Percentiles rank a stretch among this genome's conserved stretches.
These are phyloP conservation scores for Colletotrichum sublineola DNA, from an alignment of 2,329 filamentous ascomycete species.

Conservation along the genomic window DNA sequence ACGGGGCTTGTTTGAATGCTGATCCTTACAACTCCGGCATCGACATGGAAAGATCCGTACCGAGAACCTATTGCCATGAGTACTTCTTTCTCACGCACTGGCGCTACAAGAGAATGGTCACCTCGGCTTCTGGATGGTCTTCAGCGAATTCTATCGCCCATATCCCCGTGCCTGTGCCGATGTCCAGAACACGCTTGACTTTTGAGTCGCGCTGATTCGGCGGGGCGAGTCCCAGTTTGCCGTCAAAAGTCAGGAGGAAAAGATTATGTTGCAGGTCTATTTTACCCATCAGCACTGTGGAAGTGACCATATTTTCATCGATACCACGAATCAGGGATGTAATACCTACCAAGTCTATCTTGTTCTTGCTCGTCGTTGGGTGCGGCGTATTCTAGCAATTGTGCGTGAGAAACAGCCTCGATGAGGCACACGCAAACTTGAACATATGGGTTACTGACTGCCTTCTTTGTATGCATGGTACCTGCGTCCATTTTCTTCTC, in stretches of 20 bases:
- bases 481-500: not conserved
- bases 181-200: conserved; percentile 42
- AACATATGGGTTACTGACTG: not conserved
- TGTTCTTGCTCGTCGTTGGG: not conserved
- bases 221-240: not conserved
- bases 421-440: no score
- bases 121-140: conserved; percentile 49
- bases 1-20: not conserved
- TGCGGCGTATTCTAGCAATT: not conserved
- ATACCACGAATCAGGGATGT: not conserved
- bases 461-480: not conserved
- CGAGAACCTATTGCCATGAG: conserved; percentile 37
- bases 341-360: not conserved
- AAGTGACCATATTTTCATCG: not conserved
- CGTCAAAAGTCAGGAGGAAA: not conserved
- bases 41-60: conserved; percentile 51
- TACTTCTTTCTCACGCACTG: not conserved
- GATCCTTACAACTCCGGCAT: conserved; percentile 49
- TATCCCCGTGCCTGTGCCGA: conserved; percentile 45
- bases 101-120: not conserved
- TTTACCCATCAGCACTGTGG: not conserved
- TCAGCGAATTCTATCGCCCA: conserved; percentile 48
- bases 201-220: not conserved
- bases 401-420: not conserved
- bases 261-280: not conserved